Evolutionary conservation across 345 rosid species (phyloP).

Genomic region (Eucalyptus erythrocorys): DNA sequence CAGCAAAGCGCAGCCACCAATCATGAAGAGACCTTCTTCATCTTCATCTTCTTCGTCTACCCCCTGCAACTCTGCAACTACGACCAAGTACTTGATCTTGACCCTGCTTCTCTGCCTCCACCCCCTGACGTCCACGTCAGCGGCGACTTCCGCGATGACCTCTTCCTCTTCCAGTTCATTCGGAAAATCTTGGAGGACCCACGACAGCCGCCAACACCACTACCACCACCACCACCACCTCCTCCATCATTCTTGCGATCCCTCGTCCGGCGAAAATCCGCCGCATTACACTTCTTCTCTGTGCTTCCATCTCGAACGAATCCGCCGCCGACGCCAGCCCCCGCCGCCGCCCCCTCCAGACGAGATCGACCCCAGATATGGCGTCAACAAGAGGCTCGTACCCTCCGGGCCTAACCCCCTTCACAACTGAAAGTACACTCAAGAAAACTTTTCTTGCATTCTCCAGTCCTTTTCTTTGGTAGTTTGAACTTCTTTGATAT

Average conservation of each 20-base stretch:
- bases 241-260: constrained; percentile 12
- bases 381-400: constrained; percentile 50
- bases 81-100: background rate
- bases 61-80: background rate
- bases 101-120: background rate
- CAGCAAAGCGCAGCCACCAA: background rate
- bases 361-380: constrained; percentile 51
- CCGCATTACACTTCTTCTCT: constrained; percentile 1
- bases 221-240: background rate
- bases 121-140: background rate
- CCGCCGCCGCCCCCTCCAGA: background rate
- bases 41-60: background rate
- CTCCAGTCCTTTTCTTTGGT: background rate
- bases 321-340: constrained; percentile 1
- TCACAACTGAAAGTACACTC: constrained; percentile 31
- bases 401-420: constrained; percentile 74
- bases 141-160: background rate
- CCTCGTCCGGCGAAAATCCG: constrained; percentile 3
- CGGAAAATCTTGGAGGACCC: background rate
- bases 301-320: constrained; percentile 26
- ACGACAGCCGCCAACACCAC: background rate
- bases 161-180: background rate
- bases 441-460: background rate
- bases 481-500: background rate
- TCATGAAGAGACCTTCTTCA: background rate